These are phyloP conservation scores for Raphidocelis subcapitata DNA, from an alignment of 139 green algal genomes.

Conservation along the genomic window DNA sequence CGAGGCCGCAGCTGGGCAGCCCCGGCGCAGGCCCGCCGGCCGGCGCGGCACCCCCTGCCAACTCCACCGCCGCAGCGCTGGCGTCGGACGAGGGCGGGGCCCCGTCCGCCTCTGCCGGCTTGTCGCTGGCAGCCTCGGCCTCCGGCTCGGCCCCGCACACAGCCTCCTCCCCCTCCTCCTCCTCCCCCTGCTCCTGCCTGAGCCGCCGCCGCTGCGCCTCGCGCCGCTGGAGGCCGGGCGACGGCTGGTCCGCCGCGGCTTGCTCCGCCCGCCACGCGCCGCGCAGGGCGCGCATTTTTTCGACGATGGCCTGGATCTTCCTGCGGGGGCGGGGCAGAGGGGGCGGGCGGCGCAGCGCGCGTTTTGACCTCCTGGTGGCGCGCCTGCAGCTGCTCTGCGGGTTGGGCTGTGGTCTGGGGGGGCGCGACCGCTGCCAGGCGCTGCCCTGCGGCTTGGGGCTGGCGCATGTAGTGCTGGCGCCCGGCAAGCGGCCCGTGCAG, in stretches of 20 bases:
- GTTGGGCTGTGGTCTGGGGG: neutral
- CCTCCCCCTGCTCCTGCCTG: neutral
- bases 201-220: neutral
- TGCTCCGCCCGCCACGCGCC: neutral
- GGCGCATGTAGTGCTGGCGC: slow-evolving; percentile 9
- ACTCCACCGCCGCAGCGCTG: neutral
- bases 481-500: neutral
- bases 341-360: no score
- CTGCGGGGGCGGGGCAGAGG: no score
- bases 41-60: neutral
- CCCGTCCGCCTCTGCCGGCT: no score
- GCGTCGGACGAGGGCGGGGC: neutral
- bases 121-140: neutral
- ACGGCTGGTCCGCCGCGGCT: no score
- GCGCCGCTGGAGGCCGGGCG: neutral
- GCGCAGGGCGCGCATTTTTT: no score
- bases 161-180: neutral
- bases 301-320: no score
- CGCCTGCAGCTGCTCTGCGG: neutral
- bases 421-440: neutral
- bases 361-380: neutral
- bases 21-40: neutral
- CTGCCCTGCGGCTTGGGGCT: neutral
- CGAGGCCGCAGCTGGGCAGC: no score
- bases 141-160: neutral